Percentiles rank a stretch among this genome's conserved stretches.
These are phyloP conservation scores for Tricholoma saponaceum DNA, from an alignment of 768 basidiomycete species.

Conservation along the genomic window DNA sequence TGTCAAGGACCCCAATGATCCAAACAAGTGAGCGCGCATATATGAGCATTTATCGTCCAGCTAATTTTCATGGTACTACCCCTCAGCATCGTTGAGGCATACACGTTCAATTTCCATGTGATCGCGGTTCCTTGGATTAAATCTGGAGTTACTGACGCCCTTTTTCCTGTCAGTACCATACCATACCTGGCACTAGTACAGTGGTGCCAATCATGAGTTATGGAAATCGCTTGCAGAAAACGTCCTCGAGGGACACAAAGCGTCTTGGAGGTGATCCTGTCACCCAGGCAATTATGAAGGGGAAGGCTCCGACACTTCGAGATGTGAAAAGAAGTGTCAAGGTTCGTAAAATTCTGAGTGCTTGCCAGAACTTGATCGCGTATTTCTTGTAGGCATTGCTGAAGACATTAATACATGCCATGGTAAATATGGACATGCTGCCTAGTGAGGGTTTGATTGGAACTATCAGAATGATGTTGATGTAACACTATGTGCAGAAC, in stretches of 20 bases:
- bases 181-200: constrained; percentile 53
- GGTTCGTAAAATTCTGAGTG: constrained; percentile 29
- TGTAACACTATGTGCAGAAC: constrained; percentile 38
- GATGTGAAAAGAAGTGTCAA: constrained; percentile 84
- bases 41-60: constrained; percentile 16
- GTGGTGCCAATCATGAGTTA: constrained; percentile 72
- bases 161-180: constrained; percentile 52
- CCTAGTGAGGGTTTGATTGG: constrained; percentile 51
- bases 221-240: constrained; percentile 51
- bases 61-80: not conserved
- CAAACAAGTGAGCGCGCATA: constrained; percentile 62
- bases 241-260: constrained; percentile 36
- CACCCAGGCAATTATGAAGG: constrained; percentile 51
- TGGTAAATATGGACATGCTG: constrained; percentile 72
- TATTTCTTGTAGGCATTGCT: constrained; percentile 53
- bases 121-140: constrained; percentile 3
- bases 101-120: constrained; percentile 84
- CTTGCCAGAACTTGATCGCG: not conserved
- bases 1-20: constrained; percentile 74
- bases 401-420: constrained; percentile 75
- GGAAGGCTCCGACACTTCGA: constrained; percentile 65
- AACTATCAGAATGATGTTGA: not conserved
- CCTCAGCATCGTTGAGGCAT: constrained; percentile 85
- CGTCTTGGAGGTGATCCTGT: constrained; percentile 48
- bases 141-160: not conserved